Evolutionary conservation across 768 basidiomycete genomes (phyloP).

Genomic region (Heimioporus sp.): DNA sequence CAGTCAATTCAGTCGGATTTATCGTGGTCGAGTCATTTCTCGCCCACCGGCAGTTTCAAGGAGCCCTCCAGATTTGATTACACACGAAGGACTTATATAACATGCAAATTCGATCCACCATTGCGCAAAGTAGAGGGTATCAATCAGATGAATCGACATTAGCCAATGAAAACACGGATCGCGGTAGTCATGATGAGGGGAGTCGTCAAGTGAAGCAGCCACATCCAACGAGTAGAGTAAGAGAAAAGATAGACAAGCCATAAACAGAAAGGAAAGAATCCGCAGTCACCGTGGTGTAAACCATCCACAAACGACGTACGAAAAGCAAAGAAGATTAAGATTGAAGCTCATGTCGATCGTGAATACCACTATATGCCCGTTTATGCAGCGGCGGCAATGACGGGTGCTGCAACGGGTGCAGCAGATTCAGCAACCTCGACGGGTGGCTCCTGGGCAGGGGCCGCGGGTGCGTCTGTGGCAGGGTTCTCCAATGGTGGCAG

Average conservation of each 20-base stretch:
- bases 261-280: constrained; percentile 34
- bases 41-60: neutral
- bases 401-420: constrained; percentile 52
- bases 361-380: constrained; percentile 25
- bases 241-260: constrained; percentile 29
- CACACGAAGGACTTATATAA: constrained; percentile 30
- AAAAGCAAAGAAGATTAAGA: constrained; percentile 31
- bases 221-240: constrained; percentile 59
- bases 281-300: constrained; percentile 38
- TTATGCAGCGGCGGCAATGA: constrained; percentile 83
- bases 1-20: no score
- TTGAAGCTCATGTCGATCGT: constrained; percentile 46
- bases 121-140: constrained; percentile 42
- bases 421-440: constrained; percentile 35
- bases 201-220: constrained; percentile 58
- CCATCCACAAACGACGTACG: constrained; percentile 38
- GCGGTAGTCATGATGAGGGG: constrained; percentile 58
- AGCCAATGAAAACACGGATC: constrained; percentile 59
- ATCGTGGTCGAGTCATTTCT: constrained; percentile 23
- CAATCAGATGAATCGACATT: constrained; percentile 67
- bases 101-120: constrained; percentile 33
- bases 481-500: constrained; percentile 86
- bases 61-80: constrained; percentile 27
- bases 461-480: constrained; percentile 45
- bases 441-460: constrained; percentile 34